Conservation (phyloP, 2,329 filamentous ascomycete genomes). For the Helminthosporium solani region DNA sequence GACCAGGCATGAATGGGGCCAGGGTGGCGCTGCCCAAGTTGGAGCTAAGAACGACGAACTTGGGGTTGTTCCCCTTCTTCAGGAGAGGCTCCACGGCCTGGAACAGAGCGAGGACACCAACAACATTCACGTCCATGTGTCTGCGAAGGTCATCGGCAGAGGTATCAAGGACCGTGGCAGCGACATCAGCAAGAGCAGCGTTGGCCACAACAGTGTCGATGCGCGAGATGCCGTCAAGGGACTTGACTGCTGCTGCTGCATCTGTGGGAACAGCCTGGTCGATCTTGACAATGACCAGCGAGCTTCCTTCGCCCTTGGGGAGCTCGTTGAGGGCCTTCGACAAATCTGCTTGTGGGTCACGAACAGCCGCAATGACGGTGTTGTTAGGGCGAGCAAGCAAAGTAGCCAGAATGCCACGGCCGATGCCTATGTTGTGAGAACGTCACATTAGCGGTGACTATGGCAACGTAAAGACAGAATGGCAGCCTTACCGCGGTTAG, state of each 20-base stretch:
- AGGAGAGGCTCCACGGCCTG: conserved; percentile 44
- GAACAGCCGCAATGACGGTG: conserved; percentile 20
- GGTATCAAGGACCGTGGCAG: neutral
- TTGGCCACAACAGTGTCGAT: conserved; percentile 57
- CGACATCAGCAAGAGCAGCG: conserved; percentile 43
- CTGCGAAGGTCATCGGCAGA: conserved; percentile 25
- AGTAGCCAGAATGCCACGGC: conserved; percentile 17
- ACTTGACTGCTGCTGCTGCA: conserved; percentile 12
- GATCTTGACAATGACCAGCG: conserved; percentile 18
- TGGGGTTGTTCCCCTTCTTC: conserved; percentile 10
- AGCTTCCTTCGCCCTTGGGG: conserved; percentile 37
- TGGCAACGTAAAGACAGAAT: too few relatives aligned
- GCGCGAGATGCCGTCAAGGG: conserved; percentile 37
- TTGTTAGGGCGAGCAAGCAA: conserved; percentile 15
- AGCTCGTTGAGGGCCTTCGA: conserved; percentile 8
- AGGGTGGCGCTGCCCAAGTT: neutral
- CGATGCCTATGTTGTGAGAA: too few relatives aligned
- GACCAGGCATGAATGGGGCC: neutral
- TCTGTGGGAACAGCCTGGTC: conserved; percentile 9
- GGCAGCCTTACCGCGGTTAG: too few relatives aligned
- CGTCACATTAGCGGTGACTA: too few relatives aligned
- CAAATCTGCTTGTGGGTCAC: conserved; percentile 3
- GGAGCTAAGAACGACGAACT: neutral
- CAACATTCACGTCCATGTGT: conserved; percentile 46
- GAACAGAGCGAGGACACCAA: conserved; percentile 32